Percentiles rank a stretch among this genome's conserved stretches.
Conservation (phyloP, 352 stramenopile species). For the Elongisporangium prolatum region DNA sequence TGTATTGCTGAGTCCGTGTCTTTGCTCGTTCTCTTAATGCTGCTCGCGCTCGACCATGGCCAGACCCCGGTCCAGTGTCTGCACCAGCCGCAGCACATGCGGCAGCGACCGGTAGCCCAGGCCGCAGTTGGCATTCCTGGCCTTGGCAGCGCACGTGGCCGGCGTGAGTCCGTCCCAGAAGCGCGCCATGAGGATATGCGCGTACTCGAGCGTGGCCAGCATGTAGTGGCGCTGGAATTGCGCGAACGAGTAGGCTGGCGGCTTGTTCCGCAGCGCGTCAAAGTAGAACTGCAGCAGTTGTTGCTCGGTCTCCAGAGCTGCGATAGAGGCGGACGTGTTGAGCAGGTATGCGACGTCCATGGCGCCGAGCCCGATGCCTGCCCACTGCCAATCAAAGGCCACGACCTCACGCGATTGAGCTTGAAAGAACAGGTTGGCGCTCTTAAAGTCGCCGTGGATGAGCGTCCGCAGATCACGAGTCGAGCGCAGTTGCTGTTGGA, state of each 20-base stretch:
- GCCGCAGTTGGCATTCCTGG: constrained; percentile 53
- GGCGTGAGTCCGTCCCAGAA: constrained; percentile 61
- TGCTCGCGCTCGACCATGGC: constrained; percentile 29
- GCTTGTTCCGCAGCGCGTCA: constrained; percentile 20
- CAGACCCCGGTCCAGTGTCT: constrained; percentile 36
- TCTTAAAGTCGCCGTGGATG: constrained; percentile 72
- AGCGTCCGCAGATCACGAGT: constrained; percentile 26
- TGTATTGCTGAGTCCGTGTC: constrained; percentile 12
- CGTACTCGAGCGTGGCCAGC: constrained; percentile 64
- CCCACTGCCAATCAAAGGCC: constrained; percentile 78
- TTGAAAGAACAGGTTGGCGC: constrained; percentile 67
- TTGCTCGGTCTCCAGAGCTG: constrained; percentile 29
- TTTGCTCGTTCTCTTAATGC: background rate
- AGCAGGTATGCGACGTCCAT: constrained; percentile 67
- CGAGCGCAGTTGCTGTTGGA: constrained; percentile 33
- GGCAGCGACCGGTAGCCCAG: constrained; percentile 65
- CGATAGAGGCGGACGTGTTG: constrained; percentile 59
- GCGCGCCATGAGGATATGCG: constrained; percentile 48
- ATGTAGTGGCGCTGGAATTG: constrained; percentile 53
- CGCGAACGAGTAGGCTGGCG: constrained; percentile 37
- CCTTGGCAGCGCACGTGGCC: constrained; percentile 29
- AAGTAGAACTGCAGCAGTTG: constrained; percentile 56
- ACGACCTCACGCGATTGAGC: constrained; percentile 29
- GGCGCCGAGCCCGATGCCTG: constrained; percentile 45
- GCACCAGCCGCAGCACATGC: constrained; percentile 55